Base-by-base conservation (phyloP, 176 grass and related monocot genomes). In the Musa acuminata region DNA sequence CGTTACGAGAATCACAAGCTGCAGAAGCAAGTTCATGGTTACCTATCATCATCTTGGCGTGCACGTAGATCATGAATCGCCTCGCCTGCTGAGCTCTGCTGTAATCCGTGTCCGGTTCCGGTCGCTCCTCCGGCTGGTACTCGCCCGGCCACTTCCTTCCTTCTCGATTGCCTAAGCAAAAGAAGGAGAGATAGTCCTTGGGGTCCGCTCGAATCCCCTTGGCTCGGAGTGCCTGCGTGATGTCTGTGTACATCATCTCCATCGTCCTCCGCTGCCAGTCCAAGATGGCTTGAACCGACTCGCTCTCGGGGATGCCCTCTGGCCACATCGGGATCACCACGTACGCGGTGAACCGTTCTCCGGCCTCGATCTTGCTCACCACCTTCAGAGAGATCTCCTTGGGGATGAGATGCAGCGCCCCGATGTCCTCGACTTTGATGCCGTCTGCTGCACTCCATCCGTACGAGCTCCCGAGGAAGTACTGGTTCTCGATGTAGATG, bases 31-130 rank as follows among this genome's bases (percentile, higher is more conserved):
- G 35, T 8, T 25, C 4, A 11, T 65, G 9, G 8, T 53, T 85
- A 92, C 93, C 93, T 2, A 98, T 91, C 90, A 98, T 93, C 88
- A 93, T 93, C 86, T 98, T 98, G 72, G 87, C 84, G 78, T 98
- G 95, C 50, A 98, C 95, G 17, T 98, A 93, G 87, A 98, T 98
- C 95, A 93, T 98, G 82, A 98, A 98, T 20, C 95, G 74, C 55
- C 95, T 80, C 16, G 83, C 79, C 48, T 93, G 80, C 85, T 98
- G 95, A 3, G 95, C 88, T 73, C 64, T 89, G 55, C 71, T 85
- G 73, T 98, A 93, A 69, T 79, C 82, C 0, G 75, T 89, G 79
- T 91, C 79, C 9, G 90, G 88, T 16, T 91, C 88, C 0, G 90
- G 84, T 72, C 64, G 69, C 82, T 91, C 87, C 69, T 53, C 77